A percentile compares a stretch with the other conserved stretches of the same genome.
Evolutionary conservation across 495 filamentous ascomycete genomes (phyloP).

Genomic region (Aspergillus campestris): DNA sequence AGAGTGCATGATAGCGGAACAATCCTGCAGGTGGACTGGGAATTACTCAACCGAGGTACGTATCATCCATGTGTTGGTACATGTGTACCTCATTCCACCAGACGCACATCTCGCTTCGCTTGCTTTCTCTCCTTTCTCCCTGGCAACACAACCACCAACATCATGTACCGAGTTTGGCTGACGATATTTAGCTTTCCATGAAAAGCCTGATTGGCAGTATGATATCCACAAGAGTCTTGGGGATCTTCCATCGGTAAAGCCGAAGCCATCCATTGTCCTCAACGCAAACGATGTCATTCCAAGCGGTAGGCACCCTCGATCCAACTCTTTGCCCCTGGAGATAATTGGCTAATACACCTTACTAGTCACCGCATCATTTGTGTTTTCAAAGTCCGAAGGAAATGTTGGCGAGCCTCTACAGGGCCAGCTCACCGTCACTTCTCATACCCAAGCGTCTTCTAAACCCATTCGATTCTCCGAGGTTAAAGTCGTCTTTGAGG

Average conservation of each 20-base stretch:
- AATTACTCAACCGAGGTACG: slow-evolving; percentile 64
- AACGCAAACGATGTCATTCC: slow-evolving; percentile 60
- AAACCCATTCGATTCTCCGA: slow-evolving; percentile 55
- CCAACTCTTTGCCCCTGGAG: neutral
- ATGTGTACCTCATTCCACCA: neutral
- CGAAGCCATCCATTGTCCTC: slow-evolving; percentile 57
- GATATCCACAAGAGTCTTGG: slow-evolving; percentile 65
- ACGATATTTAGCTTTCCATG: slow-evolving; percentile 46
- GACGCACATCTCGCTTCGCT: neutral
- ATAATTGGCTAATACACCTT: neutral
- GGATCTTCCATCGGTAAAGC: slow-evolving; percentile 36
- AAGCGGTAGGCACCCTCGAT: slow-evolving; percentile 42
- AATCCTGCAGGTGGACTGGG: slow-evolving; percentile 74
- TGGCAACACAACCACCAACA: neutral
- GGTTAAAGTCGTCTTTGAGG: slow-evolving; percentile 60
- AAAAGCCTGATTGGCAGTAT: slow-evolving; percentile 56
- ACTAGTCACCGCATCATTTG: slow-evolving; percentile 57
- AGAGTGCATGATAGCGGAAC: slow-evolving; percentile 54
- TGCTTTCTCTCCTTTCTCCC: neutral
- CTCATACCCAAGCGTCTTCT: slow-evolving; percentile 54
- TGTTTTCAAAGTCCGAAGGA: slow-evolving; percentile 65
- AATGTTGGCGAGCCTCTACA: slow-evolving; percentile 72
- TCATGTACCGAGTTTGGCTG: neutral
- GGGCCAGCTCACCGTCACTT: slow-evolving; percentile 67
- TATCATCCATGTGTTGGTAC: neutral